Evolutionary conservation across 345 rosid species (phyloP).

Genomic region (Brassica rapa): DNA sequence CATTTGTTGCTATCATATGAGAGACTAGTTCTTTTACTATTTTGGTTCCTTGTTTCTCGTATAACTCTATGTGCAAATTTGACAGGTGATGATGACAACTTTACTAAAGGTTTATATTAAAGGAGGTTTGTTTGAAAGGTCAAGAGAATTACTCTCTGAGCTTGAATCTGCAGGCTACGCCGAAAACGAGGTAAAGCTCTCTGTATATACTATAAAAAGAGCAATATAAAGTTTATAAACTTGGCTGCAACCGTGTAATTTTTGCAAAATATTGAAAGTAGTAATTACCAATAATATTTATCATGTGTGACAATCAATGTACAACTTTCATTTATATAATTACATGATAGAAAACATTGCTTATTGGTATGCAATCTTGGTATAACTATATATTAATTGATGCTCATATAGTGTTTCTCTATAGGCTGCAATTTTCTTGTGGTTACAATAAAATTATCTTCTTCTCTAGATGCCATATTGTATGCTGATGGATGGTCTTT

Average conservation of each 20-base stretch:
- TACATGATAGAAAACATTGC: constrained; percentile 5
- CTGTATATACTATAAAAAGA: not conserved
- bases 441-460: not conserved
- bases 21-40: constrained; percentile 2
- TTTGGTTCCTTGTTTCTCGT: not conserved
- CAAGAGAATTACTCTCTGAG: constrained; percentile 65
- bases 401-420: not conserved
- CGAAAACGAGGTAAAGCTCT: constrained; percentile 65
- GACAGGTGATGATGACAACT: constrained; percentile 88
- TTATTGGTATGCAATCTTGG: constrained; percentile 7
- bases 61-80: constrained; percentile 27
- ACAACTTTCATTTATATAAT: not conserved
- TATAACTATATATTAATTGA: not conserved
- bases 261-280: not conserved
- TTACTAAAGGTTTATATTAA: constrained; percentile 80
- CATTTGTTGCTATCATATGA: not conserved
- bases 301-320: constrained; percentile 7
- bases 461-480: constrained; percentile 81
- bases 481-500: constrained; percentile 85
- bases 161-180: constrained; percentile 73
- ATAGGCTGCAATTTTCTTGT: not conserved
- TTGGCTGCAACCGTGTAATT: not conserved
- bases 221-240: not conserved
- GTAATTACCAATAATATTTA: not conserved
- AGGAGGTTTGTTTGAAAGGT: constrained; percentile 86